phyloP scores from a whole-genome alignment of 2,329 filamentous ascomycete species.

The Hirsutella minnesotensis region DNA sequence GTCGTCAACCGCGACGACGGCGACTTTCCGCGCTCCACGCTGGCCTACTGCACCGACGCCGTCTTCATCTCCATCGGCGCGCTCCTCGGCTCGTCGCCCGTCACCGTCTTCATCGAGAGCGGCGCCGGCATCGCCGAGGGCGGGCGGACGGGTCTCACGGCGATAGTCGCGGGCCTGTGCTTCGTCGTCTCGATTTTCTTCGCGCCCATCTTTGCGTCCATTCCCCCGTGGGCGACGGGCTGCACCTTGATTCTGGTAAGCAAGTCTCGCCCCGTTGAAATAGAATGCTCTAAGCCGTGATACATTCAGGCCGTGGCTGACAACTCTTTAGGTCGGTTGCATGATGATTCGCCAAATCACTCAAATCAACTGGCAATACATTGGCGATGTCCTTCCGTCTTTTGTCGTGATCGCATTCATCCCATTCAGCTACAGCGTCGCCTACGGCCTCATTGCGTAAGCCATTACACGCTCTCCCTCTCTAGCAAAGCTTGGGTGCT shows the following conservation, averaged over 20 bases:
- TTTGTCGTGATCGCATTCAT: constrained; percentile 67
- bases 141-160: constrained; percentile 60
- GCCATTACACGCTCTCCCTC: constrained; percentile 13
- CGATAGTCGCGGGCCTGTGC: constrained; percentile 55
- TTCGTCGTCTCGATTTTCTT: constrained; percentile 66
- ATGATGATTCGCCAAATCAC: constrained; percentile 68
- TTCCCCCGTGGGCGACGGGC: constrained; percentile 68
- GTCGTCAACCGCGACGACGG: constrained; percentile 46
- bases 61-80: constrained; percentile 59
- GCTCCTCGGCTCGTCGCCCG: constrained; percentile 57
- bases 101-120: constrained; percentile 66
- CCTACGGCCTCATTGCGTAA: constrained; percentile 64
- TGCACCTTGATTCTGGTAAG: constrained; percentile 56
- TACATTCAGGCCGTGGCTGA: not conserved
- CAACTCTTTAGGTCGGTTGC: constrained; percentile 46
- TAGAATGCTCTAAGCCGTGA: not conserved
- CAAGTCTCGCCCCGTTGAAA: not conserved
- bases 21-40: constrained; percentile 77
- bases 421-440: constrained; percentile 68
- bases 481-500: no score
- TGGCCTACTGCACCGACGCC: constrained; percentile 66
- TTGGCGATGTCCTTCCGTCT: constrained; percentile 63
- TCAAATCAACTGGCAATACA: constrained; percentile 65
- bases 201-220: constrained; percentile 64
- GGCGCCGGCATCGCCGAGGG: constrained; percentile 67